A percentile compares a stretch with the other conserved stretches of the same genome.
Conservation (phyloP, 768 basidiomycete genomes). For the Collybiopsis confluens region DNA sequence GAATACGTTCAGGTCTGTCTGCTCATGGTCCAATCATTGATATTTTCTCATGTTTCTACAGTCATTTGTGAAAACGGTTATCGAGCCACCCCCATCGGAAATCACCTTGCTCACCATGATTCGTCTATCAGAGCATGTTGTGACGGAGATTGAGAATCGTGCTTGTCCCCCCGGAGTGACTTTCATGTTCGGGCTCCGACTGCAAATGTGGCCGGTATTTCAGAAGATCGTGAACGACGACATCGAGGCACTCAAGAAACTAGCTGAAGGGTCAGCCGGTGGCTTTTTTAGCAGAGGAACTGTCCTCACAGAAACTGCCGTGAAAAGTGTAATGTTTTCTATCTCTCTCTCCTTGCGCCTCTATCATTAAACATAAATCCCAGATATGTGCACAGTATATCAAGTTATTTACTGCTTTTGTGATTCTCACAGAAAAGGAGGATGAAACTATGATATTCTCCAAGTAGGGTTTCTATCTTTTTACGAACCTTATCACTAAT, state of each 20-base stretch:
- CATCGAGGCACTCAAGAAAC: slow-evolving; percentile 73
- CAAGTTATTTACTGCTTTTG: slow-evolving; percentile 75
- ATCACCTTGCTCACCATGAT: slow-evolving; percentile 87
- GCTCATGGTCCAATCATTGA: background rate
- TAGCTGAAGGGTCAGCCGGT: slow-evolving; percentile 66
- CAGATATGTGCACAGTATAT: slow-evolving; percentile 78
- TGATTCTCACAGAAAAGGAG: slow-evolving; percentile 73
- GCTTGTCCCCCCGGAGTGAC: slow-evolving; percentile 76
- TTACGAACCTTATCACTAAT: too few species aligned
- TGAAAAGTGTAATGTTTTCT: slow-evolving; percentile 62
- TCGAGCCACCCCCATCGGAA: slow-evolving; percentile 73
- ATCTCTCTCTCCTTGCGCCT: too few species aligned
- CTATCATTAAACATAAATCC: slow-evolving; percentile 7
- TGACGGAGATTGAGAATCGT: slow-evolving; percentile 70
- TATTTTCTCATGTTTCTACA: slow-evolving; percentile 21
- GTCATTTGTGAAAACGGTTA: slow-evolving; percentile 62
- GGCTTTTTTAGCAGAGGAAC: slow-evolving; percentile 62
- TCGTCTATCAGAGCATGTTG: slow-evolving; percentile 79
- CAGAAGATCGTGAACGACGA: slow-evolving; percentile 86
- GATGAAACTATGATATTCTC: slow-evolving; percentile 97
- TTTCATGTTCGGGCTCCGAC: slow-evolving; percentile 73
- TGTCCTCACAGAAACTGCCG: slow-evolving; percentile 62
- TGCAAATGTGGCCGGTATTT: slow-evolving; percentile 93
- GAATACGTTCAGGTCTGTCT: slow-evolving; percentile 72
- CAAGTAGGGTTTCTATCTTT: slow-evolving; percentile 53